These are phyloP conservation scores for Scedosporium dehoogii DNA, from an alignment of 2,329 filamentous ascomycete genomes.

Conservation along the genomic window DNA sequence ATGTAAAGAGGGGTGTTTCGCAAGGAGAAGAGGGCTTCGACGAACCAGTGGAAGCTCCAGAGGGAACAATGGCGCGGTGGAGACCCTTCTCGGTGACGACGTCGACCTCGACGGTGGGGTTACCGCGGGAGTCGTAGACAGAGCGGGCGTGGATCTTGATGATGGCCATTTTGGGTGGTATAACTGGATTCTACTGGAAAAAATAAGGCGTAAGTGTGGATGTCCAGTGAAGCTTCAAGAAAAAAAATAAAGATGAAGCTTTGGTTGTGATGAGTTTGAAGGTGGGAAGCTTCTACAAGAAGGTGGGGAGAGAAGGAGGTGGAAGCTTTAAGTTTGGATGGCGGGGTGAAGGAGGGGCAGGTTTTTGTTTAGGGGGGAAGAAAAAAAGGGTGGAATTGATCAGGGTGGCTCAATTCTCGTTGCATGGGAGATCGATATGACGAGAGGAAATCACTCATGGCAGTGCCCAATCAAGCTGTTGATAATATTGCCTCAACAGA, in stretches of 20 bases:
- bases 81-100: constrained; percentile 87
- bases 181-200: neutral
- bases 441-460: constrained; percentile 4
- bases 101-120: constrained; percentile 96
- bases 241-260: neutral
- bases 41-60: constrained; percentile 82
- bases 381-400: neutral
- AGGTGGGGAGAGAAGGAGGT: constrained; percentile 1
- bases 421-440: neutral
- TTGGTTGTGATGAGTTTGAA: neutral
- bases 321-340: neutral
- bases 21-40: constrained; percentile 10
- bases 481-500: constrained; percentile 16
- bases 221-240: neutral
- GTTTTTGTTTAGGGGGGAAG: neutral
- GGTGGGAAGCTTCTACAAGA: neutral
- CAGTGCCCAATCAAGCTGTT: constrained; percentile 4
- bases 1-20: neutral
- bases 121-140: constrained; percentile 97
- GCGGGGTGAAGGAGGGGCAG: neutral
- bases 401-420: constrained; percentile 7
- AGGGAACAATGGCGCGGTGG: constrained; percentile 89
- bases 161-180: constrained; percentile 64
- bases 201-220: constrained; percentile 7
- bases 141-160: constrained; percentile 85